Evolutionary conservation across 805 yeast species (phyloP).

Genomic region (Spathaspora passalidarum): DNA sequence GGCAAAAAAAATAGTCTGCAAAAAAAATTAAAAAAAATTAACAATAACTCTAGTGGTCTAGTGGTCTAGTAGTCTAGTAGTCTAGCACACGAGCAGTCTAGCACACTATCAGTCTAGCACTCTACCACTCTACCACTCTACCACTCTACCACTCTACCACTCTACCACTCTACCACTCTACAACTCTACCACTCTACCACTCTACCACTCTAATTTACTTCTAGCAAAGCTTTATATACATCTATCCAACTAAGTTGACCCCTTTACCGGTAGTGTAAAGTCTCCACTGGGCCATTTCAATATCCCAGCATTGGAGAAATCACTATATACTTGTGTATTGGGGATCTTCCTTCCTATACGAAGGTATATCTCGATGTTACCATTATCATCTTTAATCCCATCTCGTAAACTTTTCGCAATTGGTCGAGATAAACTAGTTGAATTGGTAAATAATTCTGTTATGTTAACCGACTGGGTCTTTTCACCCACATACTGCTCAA

Average conservation of each 20-base stretch:
- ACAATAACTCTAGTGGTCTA: too few species aligned
- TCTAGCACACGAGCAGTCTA: too few species aligned
- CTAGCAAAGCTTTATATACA: too few species aligned
- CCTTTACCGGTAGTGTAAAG: slow-evolving; percentile 49
- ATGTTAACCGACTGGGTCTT: slow-evolving; percentile 38
- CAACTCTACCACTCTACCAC: too few species aligned
- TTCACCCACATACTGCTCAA: slow-evolving; percentile 68
- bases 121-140: too few species aligned
- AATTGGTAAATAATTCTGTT: slow-evolving; percentile 17
- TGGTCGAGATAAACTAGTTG: slow-evolving; percentile 22
- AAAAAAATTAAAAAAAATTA: too few species aligned
- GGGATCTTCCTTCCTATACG: slow-evolving; percentile 54
- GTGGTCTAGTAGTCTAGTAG: too few species aligned
- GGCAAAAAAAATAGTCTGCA: too few species aligned
- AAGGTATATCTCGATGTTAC: slow-evolving; percentile 44
- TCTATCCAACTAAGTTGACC: slow-evolving; percentile 40
- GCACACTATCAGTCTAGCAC: too few species aligned
- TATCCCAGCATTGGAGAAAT: slow-evolving; percentile 63
- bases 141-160: too few species aligned
- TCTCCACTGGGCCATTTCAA: slow-evolving; percentile 60
- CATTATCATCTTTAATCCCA: slow-evolving; percentile 21
- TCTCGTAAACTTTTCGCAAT: slow-evolving; percentile 24
- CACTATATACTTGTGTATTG: slow-evolving; percentile 43
- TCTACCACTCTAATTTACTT: too few species aligned
- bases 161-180: too few species aligned